Evolutionary conservation across 2,329 filamentous ascomycete genomes (phyloP).

Genomic region (Diplodia seriata): DNA sequence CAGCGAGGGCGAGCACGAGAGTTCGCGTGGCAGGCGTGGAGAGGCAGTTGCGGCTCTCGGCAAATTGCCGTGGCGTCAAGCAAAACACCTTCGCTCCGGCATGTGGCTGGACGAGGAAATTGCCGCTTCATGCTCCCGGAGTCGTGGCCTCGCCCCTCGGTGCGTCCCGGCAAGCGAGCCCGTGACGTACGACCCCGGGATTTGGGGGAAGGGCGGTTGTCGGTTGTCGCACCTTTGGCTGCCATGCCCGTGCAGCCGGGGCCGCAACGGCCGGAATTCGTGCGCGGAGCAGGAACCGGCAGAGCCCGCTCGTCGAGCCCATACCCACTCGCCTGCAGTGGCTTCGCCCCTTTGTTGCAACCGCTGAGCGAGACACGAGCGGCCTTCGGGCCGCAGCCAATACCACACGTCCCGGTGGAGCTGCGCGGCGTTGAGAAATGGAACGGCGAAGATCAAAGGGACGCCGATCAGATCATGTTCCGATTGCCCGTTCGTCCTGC

Average conservation of each 20-base stretch:
- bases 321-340: constrained; percentile 26
- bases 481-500: constrained; percentile 26
- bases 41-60: constrained; percentile 17
- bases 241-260: constrained; percentile 20
- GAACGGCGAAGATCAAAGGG: constrained; percentile 27
- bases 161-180: constrained; percentile 17
- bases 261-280: neutral
- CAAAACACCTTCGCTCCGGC: constrained; percentile 21
- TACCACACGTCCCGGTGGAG: constrained; percentile 18
- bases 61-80: constrained; percentile 26
- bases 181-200: constrained; percentile 21
- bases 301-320: constrained; percentile 10
- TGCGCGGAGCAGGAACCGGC: constrained; percentile 14
- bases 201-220: neutral
- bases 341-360: constrained; percentile 20
- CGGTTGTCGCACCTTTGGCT: constrained; percentile 7
- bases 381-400: constrained; percentile 23
- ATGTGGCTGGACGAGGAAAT: constrained; percentile 21
- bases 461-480: constrained; percentile 30
- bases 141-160: neutral
- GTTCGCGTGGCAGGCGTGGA: neutral
- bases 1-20: neutral
- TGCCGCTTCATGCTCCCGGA: constrained; percentile 21
- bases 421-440: neutral
- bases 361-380: constrained; percentile 16